Evolutionary conservation across 257 asterid genomes (phyloP), one percentile per base, ranked within the genome.

Genomic region (Fraxinus excelsior): DNA sequence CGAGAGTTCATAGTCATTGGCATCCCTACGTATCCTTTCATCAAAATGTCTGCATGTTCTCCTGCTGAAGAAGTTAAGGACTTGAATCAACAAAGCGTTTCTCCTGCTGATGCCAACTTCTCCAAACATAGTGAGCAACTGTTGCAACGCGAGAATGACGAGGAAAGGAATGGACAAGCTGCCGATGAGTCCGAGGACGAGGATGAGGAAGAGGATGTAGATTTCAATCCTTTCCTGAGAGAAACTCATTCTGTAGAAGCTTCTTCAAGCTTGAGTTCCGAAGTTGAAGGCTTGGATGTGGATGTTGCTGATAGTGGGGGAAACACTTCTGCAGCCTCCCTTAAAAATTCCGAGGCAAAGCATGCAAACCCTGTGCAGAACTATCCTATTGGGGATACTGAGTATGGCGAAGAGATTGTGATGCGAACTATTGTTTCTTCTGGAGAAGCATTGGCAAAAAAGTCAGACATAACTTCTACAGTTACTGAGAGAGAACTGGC

Each of bases 191-290:
- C 14, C 0, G 46, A 40, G 44, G 32, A 4, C 0, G 53, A 84
- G 79, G 97, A 92, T 16, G 97, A 95, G 85, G 99, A 95, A 40
- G 98, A 90, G 84, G 99, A 95, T 89, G 87, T 84, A 29, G 98
- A 93, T 83, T 95, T 93, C 82, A 90, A 89, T 84, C 98, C 99
- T 53, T 88, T 89, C 70, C 84, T 90, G 6, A 89, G 82, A 81
- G 97, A 89, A 79, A 77, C 87, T 34, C 85, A 82, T 84, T 89
- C 93, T 42, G 78, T 67, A 40, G 99, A 93, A 80, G 98, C 94
- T 80, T 90, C 96, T 79, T 95, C 99, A 42, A 90, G 97, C 86
- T 75, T 93, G 86, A 95, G 97, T 82, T 95, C 99, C 44, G 97
- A 92, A 82, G 85, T 86, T 65, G 97, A 93, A 77, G 96, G 90